These are phyloP conservation scores for Camelina laxa DNA, from an alignment of 345 rosid genomes.

Conservation along the genomic window DNA sequence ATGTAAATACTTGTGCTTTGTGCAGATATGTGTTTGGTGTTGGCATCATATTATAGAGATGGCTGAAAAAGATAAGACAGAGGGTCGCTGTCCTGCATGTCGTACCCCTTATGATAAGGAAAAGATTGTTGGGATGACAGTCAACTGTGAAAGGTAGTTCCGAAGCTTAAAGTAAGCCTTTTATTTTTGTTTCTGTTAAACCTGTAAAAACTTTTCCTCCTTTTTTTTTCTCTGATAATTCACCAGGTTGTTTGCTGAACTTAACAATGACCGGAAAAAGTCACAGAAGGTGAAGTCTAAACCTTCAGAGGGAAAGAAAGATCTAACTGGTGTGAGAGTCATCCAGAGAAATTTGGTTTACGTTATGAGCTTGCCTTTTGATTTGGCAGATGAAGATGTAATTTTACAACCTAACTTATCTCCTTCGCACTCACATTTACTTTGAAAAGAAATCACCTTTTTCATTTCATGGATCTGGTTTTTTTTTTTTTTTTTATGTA, in stretches of 20 bases:
- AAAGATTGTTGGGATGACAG: slow-evolving; percentile 82
- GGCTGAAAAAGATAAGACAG: slow-evolving; percentile 92
- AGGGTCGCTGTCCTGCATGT: slow-evolving; percentile 95
- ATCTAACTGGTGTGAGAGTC: slow-evolving; percentile 85
- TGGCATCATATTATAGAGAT: slow-evolving; percentile 97
- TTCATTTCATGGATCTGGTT: slow-evolving; percentile 3
- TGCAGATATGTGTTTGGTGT: slow-evolving; percentile 95
- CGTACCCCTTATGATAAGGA: slow-evolving; percentile 90
- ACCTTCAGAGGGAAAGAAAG: slow-evolving; percentile 77
- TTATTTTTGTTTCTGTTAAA: slow-evolving; percentile 1
- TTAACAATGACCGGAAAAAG: slow-evolving; percentile 69
- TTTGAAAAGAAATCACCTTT: slow-evolving; percentile 15
- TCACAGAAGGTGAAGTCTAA: slow-evolving; percentile 76
- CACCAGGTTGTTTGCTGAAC: slow-evolving; percentile 68
- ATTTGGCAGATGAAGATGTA: slow-evolving; percentile 94
- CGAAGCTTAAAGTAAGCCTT: background rate
- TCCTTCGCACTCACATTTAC: slow-evolving; percentile 19
- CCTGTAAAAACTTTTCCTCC: background rate
- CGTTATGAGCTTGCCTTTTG: slow-evolving; percentile 88
- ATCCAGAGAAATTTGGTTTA: slow-evolving; percentile 92
- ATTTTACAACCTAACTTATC: slow-evolving; percentile 12
- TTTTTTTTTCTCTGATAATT: background rate
- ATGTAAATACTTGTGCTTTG: slow-evolving; percentile 4
- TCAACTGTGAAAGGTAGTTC: slow-evolving; percentile 75
- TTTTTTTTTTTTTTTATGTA: no score